Percentiles rank a stretch among this genome's conserved stretches.
Evolutionary conservation across 345 rosid genomes (phyloP).

Genomic region (Citrus sinensis): DNA sequence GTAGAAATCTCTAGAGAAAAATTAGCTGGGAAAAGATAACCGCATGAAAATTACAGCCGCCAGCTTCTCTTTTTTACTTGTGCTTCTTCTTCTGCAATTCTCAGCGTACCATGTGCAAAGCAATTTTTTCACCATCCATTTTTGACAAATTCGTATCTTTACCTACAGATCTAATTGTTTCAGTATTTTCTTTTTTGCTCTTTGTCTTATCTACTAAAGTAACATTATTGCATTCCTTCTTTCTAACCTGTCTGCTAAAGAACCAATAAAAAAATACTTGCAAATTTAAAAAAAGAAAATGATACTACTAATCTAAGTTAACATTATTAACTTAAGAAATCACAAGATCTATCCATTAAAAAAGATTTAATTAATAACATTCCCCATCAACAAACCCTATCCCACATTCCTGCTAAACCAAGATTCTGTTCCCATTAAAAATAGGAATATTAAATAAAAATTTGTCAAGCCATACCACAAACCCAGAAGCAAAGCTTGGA

Average conservation of each 20-base stretch:
- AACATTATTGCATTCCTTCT: neutral
- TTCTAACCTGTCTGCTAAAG: slow-evolving; percentile 28
- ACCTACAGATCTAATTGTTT: neutral
- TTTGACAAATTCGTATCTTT: neutral
- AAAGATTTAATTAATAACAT: neutral
- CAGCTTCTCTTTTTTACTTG: neutral
- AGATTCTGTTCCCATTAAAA: slow-evolving; percentile 2
- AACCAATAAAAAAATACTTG: neutral
- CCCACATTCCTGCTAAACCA: neutral
- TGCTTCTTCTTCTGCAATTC: neutral
- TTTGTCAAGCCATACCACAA: neutral
- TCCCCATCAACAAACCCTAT: neutral
- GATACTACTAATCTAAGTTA: neutral
- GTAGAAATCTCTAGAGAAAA: neutral
- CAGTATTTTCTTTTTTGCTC: neutral
- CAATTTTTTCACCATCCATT: neutral
- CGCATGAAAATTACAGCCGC: neutral
- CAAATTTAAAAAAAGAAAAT: neutral
- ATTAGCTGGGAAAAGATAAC: neutral
- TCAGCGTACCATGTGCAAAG: neutral
- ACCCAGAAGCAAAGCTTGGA: neutral
- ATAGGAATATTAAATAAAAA: neutral
- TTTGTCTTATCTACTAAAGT: neutral
- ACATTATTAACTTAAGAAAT: neutral
- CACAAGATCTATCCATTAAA: neutral